Conservation (phyloP, 1,284 basidiomycete species). For the Rhodotorula mucilaginosa region DNA sequence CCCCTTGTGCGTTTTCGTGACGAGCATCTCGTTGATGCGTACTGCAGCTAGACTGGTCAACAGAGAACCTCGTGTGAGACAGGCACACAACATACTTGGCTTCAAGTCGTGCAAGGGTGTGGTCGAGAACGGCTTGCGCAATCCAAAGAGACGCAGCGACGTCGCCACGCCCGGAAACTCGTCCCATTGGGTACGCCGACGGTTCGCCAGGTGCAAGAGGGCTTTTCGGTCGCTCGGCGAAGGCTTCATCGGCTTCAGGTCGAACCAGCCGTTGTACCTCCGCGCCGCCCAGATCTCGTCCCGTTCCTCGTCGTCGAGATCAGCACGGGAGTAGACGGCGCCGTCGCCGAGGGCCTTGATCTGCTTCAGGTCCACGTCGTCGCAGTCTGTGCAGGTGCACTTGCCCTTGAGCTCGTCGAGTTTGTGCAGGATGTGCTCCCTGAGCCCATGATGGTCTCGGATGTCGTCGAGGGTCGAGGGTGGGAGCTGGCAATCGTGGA, state of each 20-base stretch:
- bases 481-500: not conserved
- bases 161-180: fast-evolving
- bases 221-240: not conserved
- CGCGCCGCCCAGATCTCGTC: too few species aligned
- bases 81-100: not conserved
- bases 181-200: too few species aligned
- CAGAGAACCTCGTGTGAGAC: not conserved
- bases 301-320: not conserved
- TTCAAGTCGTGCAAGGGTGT: not conserved
- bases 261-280: too few species aligned
- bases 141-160: not conserved
- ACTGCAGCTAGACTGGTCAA: not conserved
- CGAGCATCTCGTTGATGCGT: not conserved
- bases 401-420: not conserved
- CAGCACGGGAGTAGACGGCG: not conserved
- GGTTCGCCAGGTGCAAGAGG: too few species aligned
- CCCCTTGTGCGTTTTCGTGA: slow-evolving; percentile 6
- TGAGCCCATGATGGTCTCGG: not conserved
- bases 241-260: too few species aligned
- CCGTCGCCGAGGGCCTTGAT: not conserved
- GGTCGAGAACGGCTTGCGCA: not conserved
- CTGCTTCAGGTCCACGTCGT: not conserved
- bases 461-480: not conserved
- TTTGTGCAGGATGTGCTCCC: not conserved
- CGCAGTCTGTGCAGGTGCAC: not conserved